phyloP scores from a whole-genome alignment of 345 rosid genomes.

The Moringa oleifera region DNA sequence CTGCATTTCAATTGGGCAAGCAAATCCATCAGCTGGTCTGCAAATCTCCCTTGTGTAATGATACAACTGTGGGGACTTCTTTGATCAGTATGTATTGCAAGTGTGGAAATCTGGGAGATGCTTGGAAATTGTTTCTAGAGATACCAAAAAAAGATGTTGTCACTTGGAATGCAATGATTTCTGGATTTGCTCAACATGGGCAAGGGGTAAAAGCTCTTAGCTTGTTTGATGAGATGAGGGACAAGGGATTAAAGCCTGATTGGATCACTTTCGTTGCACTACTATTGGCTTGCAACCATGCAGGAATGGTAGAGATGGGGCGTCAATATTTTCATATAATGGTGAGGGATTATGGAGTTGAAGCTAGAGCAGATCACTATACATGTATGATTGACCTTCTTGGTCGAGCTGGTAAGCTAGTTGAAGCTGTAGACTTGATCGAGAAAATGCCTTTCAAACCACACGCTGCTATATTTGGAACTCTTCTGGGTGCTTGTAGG shows the following conservation, averaged over 20 bases:
- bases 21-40: slow-evolving; percentile 69
- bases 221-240: slow-evolving; percentile 49
- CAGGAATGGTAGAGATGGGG: slow-evolving; percentile 51
- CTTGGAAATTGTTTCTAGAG: slow-evolving; percentile 41
- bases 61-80: slow-evolving; percentile 46
- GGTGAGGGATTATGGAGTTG: slow-evolving; percentile 43
- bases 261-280: slow-evolving; percentile 72
- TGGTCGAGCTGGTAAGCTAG: slow-evolving; percentile 63
- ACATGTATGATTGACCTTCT: slow-evolving; percentile 66
- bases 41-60: slow-evolving; percentile 38
- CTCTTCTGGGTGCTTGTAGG: slow-evolving; percentile 72
- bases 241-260: slow-evolving; percentile 40
- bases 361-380: slow-evolving; percentile 56
- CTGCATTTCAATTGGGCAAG: slow-evolving; percentile 59
- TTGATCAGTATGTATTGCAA: slow-evolving; percentile 64
- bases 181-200: slow-evolving; percentile 65
- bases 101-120: slow-evolving; percentile 59
- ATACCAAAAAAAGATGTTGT: slow-evolving; percentile 47
- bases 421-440: slow-evolving; percentile 50
- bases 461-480: slow-evolving; percentile 51
- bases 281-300: slow-evolving; percentile 60
- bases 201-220: slow-evolving; percentile 40
- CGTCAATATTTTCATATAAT: slow-evolving; percentile 41
- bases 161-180: slow-evolving; percentile 69
- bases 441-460: slow-evolving; percentile 53